These are phyloP conservation scores for Zoysia japonica DNA, from an alignment of 176 grass and related monocot genomes.

Conservation along the genomic window DNA sequence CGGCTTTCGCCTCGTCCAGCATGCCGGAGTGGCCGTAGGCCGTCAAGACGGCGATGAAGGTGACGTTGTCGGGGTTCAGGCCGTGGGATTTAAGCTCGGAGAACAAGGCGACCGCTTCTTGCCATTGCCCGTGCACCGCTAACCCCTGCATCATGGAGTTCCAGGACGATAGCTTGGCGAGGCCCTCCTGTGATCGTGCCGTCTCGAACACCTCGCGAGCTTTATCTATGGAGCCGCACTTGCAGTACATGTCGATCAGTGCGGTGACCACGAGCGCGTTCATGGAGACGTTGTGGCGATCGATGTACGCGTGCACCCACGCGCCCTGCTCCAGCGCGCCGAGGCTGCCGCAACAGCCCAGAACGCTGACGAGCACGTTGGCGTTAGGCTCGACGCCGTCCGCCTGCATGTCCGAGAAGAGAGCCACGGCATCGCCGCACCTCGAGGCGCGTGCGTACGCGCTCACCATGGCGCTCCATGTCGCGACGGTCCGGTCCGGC, in stretches of 20 bases:
- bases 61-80: constrained; percentile 57
- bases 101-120: constrained; percentile 48
- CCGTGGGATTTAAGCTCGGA: constrained; percentile 34
- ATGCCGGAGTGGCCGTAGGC: constrained; percentile 60
- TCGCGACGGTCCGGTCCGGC: constrained; percentile 50
- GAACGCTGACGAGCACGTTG: constrained; percentile 59
- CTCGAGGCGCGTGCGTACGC: constrained; percentile 47
- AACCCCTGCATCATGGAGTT: constrained; percentile 74
- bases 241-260: constrained; percentile 74
- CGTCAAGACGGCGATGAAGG: constrained; percentile 62
- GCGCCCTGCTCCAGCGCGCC: constrained; percentile 65
- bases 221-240: constrained; percentile 53
- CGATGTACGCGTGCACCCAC: constrained; percentile 67
- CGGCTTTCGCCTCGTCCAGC: constrained; percentile 50
- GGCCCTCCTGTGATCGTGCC: constrained; percentile 5
- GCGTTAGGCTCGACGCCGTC: constrained; percentile 63
- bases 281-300: constrained; percentile 32
- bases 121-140: constrained; percentile 48
- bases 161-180: constrained; percentile 60
- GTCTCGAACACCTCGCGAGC: constrained; percentile 58
- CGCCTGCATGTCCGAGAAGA: constrained; percentile 64
- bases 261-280: constrained; percentile 62
- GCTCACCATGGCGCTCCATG: constrained; percentile 77
- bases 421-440: constrained; percentile 46
- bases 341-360: constrained; percentile 60